phyloP scores from a whole-genome alignment of 2,329 filamentous ascomycete genomes.

The Hirsutella thompsonii region DNA sequence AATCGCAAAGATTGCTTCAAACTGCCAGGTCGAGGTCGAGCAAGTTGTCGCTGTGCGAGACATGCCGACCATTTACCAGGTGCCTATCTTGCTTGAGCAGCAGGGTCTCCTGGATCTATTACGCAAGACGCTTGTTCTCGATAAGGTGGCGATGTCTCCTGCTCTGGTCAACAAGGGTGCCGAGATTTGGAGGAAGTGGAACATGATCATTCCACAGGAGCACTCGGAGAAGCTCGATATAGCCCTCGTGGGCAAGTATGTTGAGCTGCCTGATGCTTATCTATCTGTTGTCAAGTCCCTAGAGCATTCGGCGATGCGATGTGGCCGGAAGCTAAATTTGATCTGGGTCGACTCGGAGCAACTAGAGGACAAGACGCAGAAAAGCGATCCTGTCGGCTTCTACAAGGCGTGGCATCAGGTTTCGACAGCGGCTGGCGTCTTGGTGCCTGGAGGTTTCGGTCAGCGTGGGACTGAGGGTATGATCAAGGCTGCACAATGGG shows the following conservation, averaged over 20 bases:
- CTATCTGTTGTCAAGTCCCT: slow-evolving; percentile 74
- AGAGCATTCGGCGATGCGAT: slow-evolving; percentile 85
- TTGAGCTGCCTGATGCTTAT: slow-evolving; percentile 73
- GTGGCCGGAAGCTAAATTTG: slow-evolving; percentile 65
- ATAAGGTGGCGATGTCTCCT: slow-evolving; percentile 38
- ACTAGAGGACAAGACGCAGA: slow-evolving; percentile 55
- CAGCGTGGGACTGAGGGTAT: slow-evolving; percentile 76
- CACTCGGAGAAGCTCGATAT: slow-evolving; percentile 60
- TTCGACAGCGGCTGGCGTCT: slow-evolving; percentile 3
- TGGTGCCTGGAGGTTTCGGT: slow-evolving; percentile 70
- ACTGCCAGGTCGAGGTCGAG: slow-evolving; percentile 74
- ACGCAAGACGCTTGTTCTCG: slow-evolving; percentile 50
- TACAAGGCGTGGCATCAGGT: slow-evolving; percentile 25
- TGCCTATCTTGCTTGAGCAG: slow-evolving; percentile 79
- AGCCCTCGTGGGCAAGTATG: slow-evolving; percentile 87
- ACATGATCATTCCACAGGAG: slow-evolving; percentile 50
- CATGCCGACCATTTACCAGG: slow-evolving; percentile 84
- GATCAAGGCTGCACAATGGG: slow-evolving; percentile 78
- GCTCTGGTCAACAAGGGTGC: slow-evolving; percentile 48
- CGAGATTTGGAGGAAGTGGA: slow-evolving; percentile 70
- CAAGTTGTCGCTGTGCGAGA: slow-evolving; percentile 87
- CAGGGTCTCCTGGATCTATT: slow-evolving; percentile 65
- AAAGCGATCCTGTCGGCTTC: slow-evolving; percentile 55
- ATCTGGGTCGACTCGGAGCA: slow-evolving; percentile 77
- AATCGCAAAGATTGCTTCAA: slow-evolving; percentile 76